phyloP scores from a whole-genome alignment of 2,329 filamentous ascomycete species.

The Penicillium sp. region DNA sequence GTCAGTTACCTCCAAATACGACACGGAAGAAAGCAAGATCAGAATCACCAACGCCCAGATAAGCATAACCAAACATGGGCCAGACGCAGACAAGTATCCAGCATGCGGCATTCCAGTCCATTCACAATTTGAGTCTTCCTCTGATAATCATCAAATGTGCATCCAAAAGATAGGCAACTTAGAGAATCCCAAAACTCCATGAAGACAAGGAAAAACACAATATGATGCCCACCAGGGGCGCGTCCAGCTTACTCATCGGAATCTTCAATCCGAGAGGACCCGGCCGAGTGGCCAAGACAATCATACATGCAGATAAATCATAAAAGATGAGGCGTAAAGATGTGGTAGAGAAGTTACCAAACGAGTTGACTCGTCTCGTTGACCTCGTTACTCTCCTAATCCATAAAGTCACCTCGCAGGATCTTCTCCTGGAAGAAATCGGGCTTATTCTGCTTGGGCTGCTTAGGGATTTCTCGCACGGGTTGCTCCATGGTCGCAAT shows the following conservation, averaged over 20 bases:
- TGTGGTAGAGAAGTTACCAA: background rate
- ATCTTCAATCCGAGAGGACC: background rate
- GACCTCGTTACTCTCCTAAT: constrained; percentile 52
- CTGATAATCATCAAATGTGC: background rate
- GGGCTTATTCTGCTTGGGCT: constrained; percentile 66
- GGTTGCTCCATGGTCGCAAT: constrained; percentile 61
- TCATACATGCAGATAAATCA: background rate
- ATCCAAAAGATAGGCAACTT: background rate
- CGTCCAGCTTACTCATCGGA: background rate
- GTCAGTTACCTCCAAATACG: background rate
- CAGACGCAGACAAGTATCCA: background rate
- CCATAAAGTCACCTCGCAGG: constrained; percentile 97
- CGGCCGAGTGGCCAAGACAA: background rate
- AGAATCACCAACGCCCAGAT: constrained; percentile 3
- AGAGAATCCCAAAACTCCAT: background rate
- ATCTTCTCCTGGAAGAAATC: constrained; percentile 97
- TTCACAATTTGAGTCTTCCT: constrained; percentile 3
- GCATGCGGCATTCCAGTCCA: background rate
- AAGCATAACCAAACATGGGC: background rate
- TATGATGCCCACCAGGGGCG: background rate
- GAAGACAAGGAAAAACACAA: constrained; percentile 5
- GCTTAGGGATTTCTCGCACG: constrained; percentile 46
- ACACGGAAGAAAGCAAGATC: constrained; percentile 3
- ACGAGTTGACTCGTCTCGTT: background rate
- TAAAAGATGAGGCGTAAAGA: background rate